Base-by-base conservation (phyloP, 805 yeast species). In the Metschnikowia corniflorae region DNA sequence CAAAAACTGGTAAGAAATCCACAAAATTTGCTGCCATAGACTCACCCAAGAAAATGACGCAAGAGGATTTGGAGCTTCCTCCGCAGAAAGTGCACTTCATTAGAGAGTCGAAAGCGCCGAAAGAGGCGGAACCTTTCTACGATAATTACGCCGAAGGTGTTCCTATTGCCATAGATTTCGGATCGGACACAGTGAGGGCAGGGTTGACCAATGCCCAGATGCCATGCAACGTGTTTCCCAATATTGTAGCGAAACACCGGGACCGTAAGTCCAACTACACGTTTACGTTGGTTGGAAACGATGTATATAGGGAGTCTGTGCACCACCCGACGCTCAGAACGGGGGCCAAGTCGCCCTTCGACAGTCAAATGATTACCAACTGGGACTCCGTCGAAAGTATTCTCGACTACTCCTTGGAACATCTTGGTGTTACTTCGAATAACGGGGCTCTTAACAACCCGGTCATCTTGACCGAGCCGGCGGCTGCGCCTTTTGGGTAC, bases 151-250 rank as follows among this genome's bases (percentile, higher is more conserved):
- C 60, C 26, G 32, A 63, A 1, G 77, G 77, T 2, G 69, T 71
- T 2, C 97, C 98, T 2, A 84, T 93, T 36, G 96, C 91, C 10
- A 68, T 93, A 7, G 99, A 93, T 61, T 68, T 93, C 37, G 98
- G 97, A 1, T 63, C 86, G 6, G 69, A 76, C 30, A 57, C 65
- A 17, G 61, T 78, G 28, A 71, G 83, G 49, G 70, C 78, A 1
- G 94, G 94, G 0, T 62, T 78, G 37, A 69, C 80, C 12, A 71
- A 67, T 31, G 35, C 59, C 1, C 12, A 44, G 2, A 39, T 57
- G 37, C 82, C 89, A n/a, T 59, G 76, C n/a, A 71, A 80, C 46
- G 70, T 70, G 16, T 86, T 85, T 48, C 83, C 94, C 2, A 71
- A 83, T 0, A 58, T 80, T 17, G 67, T 85, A 18, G 75, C 97